A percentile compares a stretch with the other conserved stretches of the same genome.
phyloP scores from a whole-genome alignment of 139 green algal genomes.

The Desmodesmus armatus region DNA sequence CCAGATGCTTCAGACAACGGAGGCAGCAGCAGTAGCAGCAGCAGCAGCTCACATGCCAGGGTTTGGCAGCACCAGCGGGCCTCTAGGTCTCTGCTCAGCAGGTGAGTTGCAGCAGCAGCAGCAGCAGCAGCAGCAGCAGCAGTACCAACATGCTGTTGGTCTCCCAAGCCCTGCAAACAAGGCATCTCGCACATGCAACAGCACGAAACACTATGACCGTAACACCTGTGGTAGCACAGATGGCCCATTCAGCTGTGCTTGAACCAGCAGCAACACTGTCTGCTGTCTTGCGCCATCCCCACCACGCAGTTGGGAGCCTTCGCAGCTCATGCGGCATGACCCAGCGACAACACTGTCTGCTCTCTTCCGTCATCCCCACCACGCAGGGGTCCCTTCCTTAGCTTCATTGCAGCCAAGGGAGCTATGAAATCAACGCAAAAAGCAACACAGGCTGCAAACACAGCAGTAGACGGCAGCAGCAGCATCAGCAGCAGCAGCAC shows the following conservation, averaged over 20 bases:
- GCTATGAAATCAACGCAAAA: neutral
- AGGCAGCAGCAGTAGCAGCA: slow-evolving; percentile 7
- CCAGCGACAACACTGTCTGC: neutral
- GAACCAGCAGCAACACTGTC: too few relatives aligned
- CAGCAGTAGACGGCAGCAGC: neutral
- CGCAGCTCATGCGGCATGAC: neutral
- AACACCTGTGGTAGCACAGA: too few relatives aligned
- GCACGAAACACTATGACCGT: too few relatives aligned
- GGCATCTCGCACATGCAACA: too few relatives aligned
- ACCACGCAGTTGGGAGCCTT: neutral
- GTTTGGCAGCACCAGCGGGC: neutral
- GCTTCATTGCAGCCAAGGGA: neutral
- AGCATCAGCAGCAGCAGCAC: neutral
- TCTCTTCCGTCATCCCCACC: too few relatives aligned
- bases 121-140: slow-evolving; percentile 20
- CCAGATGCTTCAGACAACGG: neutral
- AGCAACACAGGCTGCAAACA: neutral
- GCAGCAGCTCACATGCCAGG: slow-evolving; percentile 4
- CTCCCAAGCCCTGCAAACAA: too few relatives aligned
- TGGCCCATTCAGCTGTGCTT: too few relatives aligned
- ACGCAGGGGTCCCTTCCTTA: too few relatives aligned
- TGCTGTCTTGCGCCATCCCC: too few relatives aligned
- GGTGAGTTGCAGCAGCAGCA: neutral
- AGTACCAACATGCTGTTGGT: too few relatives aligned
- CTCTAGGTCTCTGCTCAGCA: neutral